These are phyloP conservation scores for Esteya vermicola DNA, from an alignment of 2,329 filamentous ascomycete species.

Conservation along the genomic window DNA sequence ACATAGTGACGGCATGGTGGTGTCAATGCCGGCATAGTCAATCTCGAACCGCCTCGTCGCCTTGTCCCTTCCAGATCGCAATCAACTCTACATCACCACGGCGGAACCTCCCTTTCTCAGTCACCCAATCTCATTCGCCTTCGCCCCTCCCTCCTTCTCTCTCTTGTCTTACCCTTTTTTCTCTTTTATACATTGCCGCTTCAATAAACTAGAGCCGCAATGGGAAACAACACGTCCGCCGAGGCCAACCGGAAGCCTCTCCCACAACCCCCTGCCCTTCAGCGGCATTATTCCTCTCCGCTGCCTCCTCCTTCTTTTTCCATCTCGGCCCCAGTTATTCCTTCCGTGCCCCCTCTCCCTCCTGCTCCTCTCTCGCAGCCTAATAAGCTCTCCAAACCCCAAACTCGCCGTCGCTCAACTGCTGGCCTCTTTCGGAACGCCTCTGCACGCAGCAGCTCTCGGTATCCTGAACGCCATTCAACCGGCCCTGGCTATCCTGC, in stretches of 20 bases:
- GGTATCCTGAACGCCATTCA: conserved; percentile 13
- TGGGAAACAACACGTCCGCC: conserved; percentile 37
- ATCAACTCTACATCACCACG: neutral
- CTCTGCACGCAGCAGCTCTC: conserved; percentile 15
- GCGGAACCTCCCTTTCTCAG: too few relatives aligned
- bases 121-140: neutral
- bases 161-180: neutral
- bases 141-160: neutral
- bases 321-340: too few relatives aligned
- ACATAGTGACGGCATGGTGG: conserved; percentile 24
- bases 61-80: neutral
- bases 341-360: neutral
- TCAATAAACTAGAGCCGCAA: too few relatives aligned
- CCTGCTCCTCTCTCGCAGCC: conserved; percentile 8
- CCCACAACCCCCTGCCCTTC: neutral
- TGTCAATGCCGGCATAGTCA: conserved; percentile 22
- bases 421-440: conserved; percentile 24
- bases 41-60: conserved; percentile 11
- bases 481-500: conserved; percentile 8
- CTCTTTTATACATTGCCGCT: too few relatives aligned
- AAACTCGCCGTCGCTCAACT: conserved; percentile 25
- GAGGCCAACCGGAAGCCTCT: conserved; percentile 22
- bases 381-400: conserved; percentile 37
- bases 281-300: neutral
- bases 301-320: neutral